These are phyloP conservation scores for Pichia sp. DNA, from an alignment of 1,139 yeast species.

Conservation along the genomic window DNA sequence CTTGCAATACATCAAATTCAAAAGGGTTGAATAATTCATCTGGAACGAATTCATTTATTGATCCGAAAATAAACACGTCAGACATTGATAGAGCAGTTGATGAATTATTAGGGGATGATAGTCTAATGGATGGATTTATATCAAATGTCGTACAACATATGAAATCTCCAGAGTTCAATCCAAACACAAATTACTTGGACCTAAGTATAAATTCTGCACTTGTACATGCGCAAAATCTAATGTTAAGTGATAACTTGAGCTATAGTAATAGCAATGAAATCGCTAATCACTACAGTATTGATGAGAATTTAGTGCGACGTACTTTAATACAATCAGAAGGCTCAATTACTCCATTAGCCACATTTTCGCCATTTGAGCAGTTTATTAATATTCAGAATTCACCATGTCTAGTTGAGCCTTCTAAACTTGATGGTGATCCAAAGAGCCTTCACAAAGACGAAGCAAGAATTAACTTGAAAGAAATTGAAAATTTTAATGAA, in stretches of 20 bases:
- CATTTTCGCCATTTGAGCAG: background rate
- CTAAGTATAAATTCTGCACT: slow-evolving; percentile 10
- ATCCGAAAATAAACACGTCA: background rate
- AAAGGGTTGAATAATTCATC: background rate
- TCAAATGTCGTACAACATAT: slow-evolving; percentile 17
- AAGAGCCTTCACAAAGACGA: no score
- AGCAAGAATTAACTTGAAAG: background rate
- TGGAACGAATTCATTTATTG: background rate
- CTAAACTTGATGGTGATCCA: no score
- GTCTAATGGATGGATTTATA: slow-evolving; percentile 8
- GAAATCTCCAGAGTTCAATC: slow-evolving; percentile 19
- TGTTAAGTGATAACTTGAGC: background rate
- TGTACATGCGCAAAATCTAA: slow-evolving; percentile 3
- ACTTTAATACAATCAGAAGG: background rate
- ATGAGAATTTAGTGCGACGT: background rate
- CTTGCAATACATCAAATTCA: background rate
- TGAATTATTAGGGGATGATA: slow-evolving; percentile 7
- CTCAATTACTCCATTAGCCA: background rate
- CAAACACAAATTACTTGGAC: slow-evolving; percentile 14
- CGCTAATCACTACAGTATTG: no score
- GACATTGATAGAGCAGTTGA: slow-evolving; percentile 10
- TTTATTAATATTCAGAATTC: background rate
- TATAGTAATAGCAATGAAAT: background rate
- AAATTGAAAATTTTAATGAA: background rate
- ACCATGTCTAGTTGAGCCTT: no score